These are phyloP conservation scores for Rhizopogon vesiculosus DNA, from an alignment of 768 basidiomycete genomes.

Conservation along the genomic window DNA sequence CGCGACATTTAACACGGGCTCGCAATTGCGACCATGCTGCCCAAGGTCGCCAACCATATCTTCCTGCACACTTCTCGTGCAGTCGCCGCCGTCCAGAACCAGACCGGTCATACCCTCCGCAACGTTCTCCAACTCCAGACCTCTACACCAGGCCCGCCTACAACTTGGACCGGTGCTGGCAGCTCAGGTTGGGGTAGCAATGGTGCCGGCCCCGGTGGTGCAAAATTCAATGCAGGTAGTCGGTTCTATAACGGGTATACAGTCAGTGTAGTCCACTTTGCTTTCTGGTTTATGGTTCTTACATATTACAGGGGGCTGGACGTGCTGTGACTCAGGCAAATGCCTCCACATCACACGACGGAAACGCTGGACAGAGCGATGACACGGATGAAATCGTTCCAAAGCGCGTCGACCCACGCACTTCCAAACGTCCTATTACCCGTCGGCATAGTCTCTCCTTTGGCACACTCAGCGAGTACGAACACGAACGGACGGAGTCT, in stretches of 20 bases:
- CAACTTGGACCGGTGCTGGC: constrained; percentile 33
- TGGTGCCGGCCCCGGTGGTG: constrained; percentile 64
- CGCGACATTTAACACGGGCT: neutral
- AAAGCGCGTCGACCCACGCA: constrained; percentile 25
- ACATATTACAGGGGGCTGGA: constrained; percentile 48
- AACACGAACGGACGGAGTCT: constrained; percentile 31
- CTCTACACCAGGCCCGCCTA: constrained; percentile 39
- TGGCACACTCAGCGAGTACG: constrained; percentile 34
- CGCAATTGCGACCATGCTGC: constrained; percentile 52
- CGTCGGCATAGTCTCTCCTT: constrained; percentile 63
- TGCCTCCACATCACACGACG: constrained; percentile 52
- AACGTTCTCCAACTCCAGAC: constrained; percentile 73
- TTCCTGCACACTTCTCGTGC: constrained; percentile 74
- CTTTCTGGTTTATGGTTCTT: constrained; percentile 3
- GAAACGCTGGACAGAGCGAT: constrained; percentile 42
- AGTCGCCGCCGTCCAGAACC: constrained; percentile 71
- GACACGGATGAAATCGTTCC: constrained; percentile 49
- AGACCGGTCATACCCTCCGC: constrained; percentile 59
- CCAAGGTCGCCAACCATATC: constrained; percentile 77
- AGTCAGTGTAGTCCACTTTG: constrained; percentile 34
- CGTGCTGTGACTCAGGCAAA: constrained; percentile 74
- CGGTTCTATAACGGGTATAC: constrained; percentile 67
- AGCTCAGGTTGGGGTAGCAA: constrained; percentile 51
- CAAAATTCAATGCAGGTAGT: constrained; percentile 68
- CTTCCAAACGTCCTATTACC: constrained; percentile 38